phyloP scores from a whole-genome alignment of 495 filamentous ascomycete genomes.

The Penicillium paradoxum region DNA sequence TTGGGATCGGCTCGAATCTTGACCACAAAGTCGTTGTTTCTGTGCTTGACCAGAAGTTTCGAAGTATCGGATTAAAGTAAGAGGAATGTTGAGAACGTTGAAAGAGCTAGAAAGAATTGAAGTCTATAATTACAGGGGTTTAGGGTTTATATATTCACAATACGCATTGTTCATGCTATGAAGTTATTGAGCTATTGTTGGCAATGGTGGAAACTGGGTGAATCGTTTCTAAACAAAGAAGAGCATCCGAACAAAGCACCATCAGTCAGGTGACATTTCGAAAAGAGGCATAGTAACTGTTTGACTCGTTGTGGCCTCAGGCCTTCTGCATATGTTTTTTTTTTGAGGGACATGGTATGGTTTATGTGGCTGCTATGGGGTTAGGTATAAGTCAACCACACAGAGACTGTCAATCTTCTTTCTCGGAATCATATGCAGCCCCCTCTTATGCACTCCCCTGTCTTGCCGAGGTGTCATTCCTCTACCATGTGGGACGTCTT shows the following conservation, averaged over 20 bases:
- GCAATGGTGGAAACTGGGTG: background rate
- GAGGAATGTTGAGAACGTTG: background rate
- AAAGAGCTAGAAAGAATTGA: background rate
- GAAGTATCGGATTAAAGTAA: background rate
- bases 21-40: background rate
- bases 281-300: background rate
- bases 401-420: background rate
- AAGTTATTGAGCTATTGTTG: background rate
- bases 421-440: conserved; percentile 4
- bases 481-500: background rate
- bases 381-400: background rate
- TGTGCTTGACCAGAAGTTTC: background rate
- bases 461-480: conserved; percentile 2
- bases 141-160: background rate
- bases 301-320: background rate
- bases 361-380: conserved; percentile 1
- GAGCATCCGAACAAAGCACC: background rate
- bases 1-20: background rate
- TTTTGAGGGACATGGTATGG: too few relatives aligned
- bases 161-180: background rate
- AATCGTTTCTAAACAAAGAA: background rate
- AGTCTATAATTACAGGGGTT: background rate
- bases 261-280: background rate
- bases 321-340: too few relatives aligned
- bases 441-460: background rate